Percentiles rank a stretch among this genome's conserved stretches.
Evolutionary conservation across 176 grass and related monocot species (phyloP).

Genomic region (Lolium multiflorum): DNA sequence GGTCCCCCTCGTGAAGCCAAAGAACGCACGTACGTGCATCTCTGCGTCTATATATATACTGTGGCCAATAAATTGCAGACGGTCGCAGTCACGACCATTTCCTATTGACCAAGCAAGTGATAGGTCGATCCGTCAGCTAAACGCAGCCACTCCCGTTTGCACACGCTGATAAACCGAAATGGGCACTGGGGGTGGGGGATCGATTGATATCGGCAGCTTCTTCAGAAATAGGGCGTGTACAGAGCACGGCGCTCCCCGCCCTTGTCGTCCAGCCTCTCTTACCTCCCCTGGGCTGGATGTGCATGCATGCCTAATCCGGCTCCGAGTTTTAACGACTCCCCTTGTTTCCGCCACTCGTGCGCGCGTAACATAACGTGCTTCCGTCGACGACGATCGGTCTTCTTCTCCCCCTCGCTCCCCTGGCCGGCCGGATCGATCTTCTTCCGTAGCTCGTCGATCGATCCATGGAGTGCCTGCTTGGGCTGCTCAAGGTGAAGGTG

Average conservation of each 20-base stretch:
- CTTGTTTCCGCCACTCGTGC: background rate
- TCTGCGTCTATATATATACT: background rate
- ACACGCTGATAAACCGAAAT: background rate
- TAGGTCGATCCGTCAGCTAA: slow-evolving; percentile 1
- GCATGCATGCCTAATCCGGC: background rate
- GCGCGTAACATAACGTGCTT: background rate
- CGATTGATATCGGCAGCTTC: background rate
- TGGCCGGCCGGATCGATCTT: background rate
- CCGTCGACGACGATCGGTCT: background rate
- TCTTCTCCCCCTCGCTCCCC: background rate
- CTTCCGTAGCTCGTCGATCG: background rate
- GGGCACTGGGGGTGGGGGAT: background rate
- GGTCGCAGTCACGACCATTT: background rate
- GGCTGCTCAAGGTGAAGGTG: slow-evolving; percentile 31
- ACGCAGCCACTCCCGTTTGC: background rate
- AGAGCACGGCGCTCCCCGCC: slow-evolving; percentile 9
- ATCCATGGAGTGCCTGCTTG: slow-evolving; percentile 55
- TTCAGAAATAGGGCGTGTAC: slow-evolving; percentile 23
- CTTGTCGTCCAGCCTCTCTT: slow-evolving; percentile 41
- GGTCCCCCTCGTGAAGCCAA: too few relatives aligned
- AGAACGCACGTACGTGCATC: background rate
- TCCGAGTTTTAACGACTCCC: slow-evolving; percentile 12
- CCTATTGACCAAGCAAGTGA: background rate
- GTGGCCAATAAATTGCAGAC: background rate
- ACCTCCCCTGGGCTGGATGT: background rate